A percentile compares a stretch with the other conserved stretches of the same genome.
Conservation (phyloP, 2,329 filamentous ascomycete species). For the Botryosphaeria dothidea region DNA sequence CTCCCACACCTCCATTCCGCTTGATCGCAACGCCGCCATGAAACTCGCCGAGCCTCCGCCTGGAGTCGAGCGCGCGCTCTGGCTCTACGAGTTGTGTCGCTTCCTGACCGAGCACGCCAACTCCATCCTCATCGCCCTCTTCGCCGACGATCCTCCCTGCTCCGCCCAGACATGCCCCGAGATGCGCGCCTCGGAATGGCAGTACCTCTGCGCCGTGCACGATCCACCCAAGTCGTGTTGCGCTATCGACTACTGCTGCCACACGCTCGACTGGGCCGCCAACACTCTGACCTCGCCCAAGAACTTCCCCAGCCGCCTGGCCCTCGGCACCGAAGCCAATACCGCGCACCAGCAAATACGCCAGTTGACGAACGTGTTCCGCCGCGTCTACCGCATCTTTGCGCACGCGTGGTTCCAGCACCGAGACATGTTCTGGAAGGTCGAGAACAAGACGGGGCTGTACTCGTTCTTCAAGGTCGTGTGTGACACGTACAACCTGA, state of each 20-base stretch:
- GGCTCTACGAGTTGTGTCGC: slow-evolving; percentile 97
- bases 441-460: slow-evolving; percentile 86
- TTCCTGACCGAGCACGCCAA: slow-evolving; percentile 96
- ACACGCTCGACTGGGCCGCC: slow-evolving; percentile 96
- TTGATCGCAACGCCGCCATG: slow-evolving; percentile 73
- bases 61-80: slow-evolving; percentile 81
- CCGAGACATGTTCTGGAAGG: slow-evolving; percentile 89
- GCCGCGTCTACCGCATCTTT: slow-evolving; percentile 92
- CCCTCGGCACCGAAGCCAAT: slow-evolving; percentile 49
- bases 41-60: slow-evolving; percentile 78
- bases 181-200: slow-evolving; percentile 99
- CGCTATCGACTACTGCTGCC: slow-evolving; percentile 98
- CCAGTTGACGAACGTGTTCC: slow-evolving; percentile 92
- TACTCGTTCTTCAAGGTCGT: slow-evolving; percentile 98
- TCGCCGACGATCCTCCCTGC: slow-evolving; percentile 87
- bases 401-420: slow-evolving; percentile 99
- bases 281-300: slow-evolving; percentile 93
- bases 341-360: slow-evolving; percentile 61
- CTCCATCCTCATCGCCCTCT: slow-evolving; percentile 85
- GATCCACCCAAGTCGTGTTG: slow-evolving; percentile 96
- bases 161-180: slow-evolving; percentile 88
- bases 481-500: slow-evolving; percentile 85
- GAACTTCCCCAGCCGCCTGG: slow-evolving; percentile 86
- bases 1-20: slow-evolving; percentile 63
- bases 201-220: slow-evolving; percentile 97